Percentiles rank a stretch among this genome's conserved stretches.
These are phyloP conservation scores for Glebionis coronaria DNA, from an alignment of 129 eudicot species.

Conservation along the genomic window DNA sequence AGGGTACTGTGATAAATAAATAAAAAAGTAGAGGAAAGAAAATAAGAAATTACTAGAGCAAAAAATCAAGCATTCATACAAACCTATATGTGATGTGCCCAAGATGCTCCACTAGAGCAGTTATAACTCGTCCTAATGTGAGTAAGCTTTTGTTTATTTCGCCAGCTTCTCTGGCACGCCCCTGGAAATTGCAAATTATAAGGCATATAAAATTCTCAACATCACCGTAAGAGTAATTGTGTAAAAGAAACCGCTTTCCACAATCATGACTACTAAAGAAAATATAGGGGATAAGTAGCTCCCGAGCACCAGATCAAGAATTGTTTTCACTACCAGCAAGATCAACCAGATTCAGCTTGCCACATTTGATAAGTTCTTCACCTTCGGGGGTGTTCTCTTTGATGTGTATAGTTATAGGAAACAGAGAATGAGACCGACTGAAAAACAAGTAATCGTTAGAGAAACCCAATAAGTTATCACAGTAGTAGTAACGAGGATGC, in stretches of 20 bases:
- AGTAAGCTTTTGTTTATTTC: slow-evolving; percentile 96
- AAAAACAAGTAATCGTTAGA: slow-evolving; percentile 12
- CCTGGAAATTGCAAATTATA: slow-evolving; percentile 36
- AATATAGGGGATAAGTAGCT: slow-evolving; percentile 40
- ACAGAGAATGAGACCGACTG: slow-evolving; percentile 97
- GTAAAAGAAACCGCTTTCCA: too few species aligned
- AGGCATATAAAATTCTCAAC: background rate
- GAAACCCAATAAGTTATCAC: background rate
- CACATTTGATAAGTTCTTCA: slow-evolving; percentile 96
- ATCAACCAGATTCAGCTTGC: slow-evolving; percentile 89
- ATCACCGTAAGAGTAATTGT: background rate
- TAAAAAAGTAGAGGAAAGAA: too few species aligned
- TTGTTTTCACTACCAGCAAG: slow-evolving; percentile 98
- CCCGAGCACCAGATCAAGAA: slow-evolving; percentile 97
- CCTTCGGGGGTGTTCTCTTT: slow-evolving; percentile 99
- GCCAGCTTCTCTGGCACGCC: slow-evolving; percentile 99
- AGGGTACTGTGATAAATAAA: too few species aligned
- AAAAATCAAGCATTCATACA: background rate
- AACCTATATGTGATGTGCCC: slow-evolving; percentile 97
- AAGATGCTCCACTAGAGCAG: slow-evolving; percentile 93
- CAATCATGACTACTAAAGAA: background rate
- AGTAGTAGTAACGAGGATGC: background rate
- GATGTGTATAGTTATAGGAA: slow-evolving; percentile 92
- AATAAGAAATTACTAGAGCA: too few species aligned
- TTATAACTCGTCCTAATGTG: slow-evolving; percentile 92